Conservation (phyloP, 2,329 filamentous ascomycete genomes). For the Lasiodiplodia gonubiensis region DNA sequence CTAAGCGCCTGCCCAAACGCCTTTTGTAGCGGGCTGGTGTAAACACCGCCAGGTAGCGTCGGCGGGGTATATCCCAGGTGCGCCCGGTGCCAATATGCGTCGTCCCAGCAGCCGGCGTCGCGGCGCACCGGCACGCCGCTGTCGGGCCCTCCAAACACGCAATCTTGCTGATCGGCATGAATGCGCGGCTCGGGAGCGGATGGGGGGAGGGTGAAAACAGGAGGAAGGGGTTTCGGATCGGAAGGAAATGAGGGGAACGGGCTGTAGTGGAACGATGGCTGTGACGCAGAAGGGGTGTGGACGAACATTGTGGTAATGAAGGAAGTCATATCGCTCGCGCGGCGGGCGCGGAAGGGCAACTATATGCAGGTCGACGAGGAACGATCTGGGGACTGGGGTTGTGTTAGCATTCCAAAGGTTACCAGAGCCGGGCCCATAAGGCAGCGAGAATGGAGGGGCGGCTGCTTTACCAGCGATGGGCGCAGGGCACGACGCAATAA, state of each 20-base stretch:
- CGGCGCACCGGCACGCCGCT: conserved; percentile 30
- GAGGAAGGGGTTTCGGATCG: conserved; percentile 47
- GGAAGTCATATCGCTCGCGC: conserved; percentile 65
- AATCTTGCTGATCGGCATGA: conserved; percentile 5
- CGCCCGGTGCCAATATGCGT: conserved; percentile 25
- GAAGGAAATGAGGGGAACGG: conserved; percentile 42
- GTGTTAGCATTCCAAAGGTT: conserved; percentile 28
- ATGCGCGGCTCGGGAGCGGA: conserved; percentile 32
- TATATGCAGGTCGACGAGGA: conserved; percentile 20
- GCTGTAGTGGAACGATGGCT: conserved; percentile 40
- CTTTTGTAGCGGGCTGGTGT: conserved; percentile 42
- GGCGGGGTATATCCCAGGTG: conserved; percentile 30
- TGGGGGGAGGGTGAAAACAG: conserved; percentile 52
- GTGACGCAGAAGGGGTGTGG: conserved; percentile 40
- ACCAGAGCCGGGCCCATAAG: conserved; percentile 11
- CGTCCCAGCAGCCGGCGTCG: conserved; percentile 25
- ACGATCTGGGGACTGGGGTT: conserved; percentile 20
- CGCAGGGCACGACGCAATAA: neutral
- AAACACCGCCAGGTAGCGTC: conserved; percentile 36
- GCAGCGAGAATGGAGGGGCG: conserved; percentile 25
- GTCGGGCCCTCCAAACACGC: conserved; percentile 27
- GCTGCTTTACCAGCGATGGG: conserved; percentile 14
- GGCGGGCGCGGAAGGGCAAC: conserved; percentile 10
- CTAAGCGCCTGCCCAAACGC: conserved; percentile 38
- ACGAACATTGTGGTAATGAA: conserved; percentile 85